Evolutionary conservation across 306 rosid genomes (phyloP), one percentile per base, ranked within the genome.

Genomic region (Acmispon strigosus): DNA sequence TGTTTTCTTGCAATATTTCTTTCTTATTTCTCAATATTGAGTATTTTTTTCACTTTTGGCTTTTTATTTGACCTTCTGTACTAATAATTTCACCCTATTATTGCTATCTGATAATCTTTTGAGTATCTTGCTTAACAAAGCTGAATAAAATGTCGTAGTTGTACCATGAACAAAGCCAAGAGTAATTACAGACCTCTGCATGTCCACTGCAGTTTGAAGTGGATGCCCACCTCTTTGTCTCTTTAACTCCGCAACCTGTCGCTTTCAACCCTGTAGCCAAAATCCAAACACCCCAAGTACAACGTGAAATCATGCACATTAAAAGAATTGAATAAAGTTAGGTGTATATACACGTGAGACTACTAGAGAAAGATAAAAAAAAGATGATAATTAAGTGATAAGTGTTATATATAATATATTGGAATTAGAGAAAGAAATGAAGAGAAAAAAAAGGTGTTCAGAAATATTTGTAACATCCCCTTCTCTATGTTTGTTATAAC

Each of bases 151-250:
- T 78, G 51, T 50, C 49, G 47, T 50, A 48, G 44, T 3, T 43
- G 81, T 66, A 72, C 53, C 2, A 49, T 67, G 73, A 56, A 66
- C 56, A 72, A 75, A 72, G 80, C 57, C 66, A 77, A 76, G 70
- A 72, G 83, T 49, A 73, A 73, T 79, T 55, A 72, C 81, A 51
- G 78, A 82, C 89, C 87, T 89, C 76, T 48, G 77, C 74, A 48
- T 62, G 83, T 66, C 41, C 78, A 75, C 71, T 81, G 82, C 77
- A 79, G 82, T 83, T 80, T 49, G 87, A 70, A 82, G 82, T 20
- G 71, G 86, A 76, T 66, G 80, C 84, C 86, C 82, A 69, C 83
- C 76, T 85, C 76, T 81, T 85, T 80, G 84, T 76, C 84, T 78
- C 89, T 82, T 84, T 76, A 81, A 80, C 84, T 67, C 78, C 76